phyloP scores from a whole-genome alignment of 73 alveolate genomes.

The Tetrahymena borealis region DNA sequence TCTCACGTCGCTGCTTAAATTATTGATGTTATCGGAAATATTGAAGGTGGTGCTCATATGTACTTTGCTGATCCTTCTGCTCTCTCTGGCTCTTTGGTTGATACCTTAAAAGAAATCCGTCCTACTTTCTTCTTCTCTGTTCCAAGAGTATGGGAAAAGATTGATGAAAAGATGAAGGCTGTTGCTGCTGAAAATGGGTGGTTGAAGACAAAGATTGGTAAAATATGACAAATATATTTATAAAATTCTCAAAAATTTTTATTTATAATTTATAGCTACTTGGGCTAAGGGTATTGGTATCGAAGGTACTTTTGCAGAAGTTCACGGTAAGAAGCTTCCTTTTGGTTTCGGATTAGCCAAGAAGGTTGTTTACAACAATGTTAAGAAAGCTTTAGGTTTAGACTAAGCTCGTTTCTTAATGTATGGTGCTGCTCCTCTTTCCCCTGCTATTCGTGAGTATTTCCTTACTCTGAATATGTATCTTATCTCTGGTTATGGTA shows the following conservation, averaged over 20 bases:
- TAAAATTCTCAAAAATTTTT: background rate
- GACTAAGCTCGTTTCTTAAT: slow-evolving; percentile 46
- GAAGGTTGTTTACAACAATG: slow-evolving; percentile 41
- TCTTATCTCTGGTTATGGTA: slow-evolving; percentile 38
- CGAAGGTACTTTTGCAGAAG: slow-evolving; percentile 35
- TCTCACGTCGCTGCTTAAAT: slow-evolving; percentile 76
- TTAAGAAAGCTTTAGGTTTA: slow-evolving; percentile 67
- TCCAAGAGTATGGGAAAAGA: slow-evolving; percentile 89
- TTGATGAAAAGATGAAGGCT: slow-evolving; percentile 68
- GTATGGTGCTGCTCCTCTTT: slow-evolving; percentile 73
- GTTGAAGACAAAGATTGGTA: slow-evolving; percentile 17
- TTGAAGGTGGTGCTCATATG: slow-evolving; percentile 43
- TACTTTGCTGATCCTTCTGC: slow-evolving; percentile 79
- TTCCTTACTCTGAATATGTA: slow-evolving; percentile 56
- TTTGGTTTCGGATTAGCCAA: slow-evolving; percentile 58
- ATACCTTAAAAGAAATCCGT: slow-evolving; percentile 61
- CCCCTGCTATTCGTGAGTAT: slow-evolving; percentile 50
- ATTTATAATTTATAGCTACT: slow-evolving; percentile 9
- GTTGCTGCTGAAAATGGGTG: slow-evolving; percentile 54
- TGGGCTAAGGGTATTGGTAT: slow-evolving; percentile 69
- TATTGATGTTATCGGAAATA: slow-evolving; percentile 46
- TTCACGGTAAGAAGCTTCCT: slow-evolving; percentile 38
- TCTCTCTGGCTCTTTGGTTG: slow-evolving; percentile 71
- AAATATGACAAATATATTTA: background rate
- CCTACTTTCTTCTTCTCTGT: slow-evolving; percentile 83